Evolutionary conservation across 208 protist genomes (phyloP).

Genomic region (Trypanosoma vivax): DNA sequence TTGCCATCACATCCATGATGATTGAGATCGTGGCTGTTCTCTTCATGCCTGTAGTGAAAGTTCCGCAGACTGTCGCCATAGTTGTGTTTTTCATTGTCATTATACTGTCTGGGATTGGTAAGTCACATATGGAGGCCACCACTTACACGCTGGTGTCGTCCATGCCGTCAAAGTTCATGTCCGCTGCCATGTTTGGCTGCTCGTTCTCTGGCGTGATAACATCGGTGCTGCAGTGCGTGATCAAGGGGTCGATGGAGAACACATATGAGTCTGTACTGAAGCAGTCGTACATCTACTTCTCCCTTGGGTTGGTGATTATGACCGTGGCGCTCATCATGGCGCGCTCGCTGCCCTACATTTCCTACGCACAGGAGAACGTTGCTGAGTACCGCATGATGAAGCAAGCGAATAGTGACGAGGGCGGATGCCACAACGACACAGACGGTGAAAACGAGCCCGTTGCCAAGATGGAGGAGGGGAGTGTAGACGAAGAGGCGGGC

Average conservation of each 20-base stretch:
- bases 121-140: constrained; percentile 66
- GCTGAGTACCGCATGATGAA: constrained; percentile 46
- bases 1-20: constrained; percentile 32
- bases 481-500: neutral
- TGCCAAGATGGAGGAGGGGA: neutral
- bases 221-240: constrained; percentile 69
- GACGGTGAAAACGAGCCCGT: neutral
- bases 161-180: constrained; percentile 51
- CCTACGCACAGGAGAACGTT: constrained; percentile 57
- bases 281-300: constrained; percentile 78
- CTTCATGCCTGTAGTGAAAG: constrained; percentile 33
- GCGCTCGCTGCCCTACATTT: constrained; percentile 42
- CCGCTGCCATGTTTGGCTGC: constrained; percentile 55
- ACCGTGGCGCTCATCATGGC: constrained; percentile 35
- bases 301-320: constrained; percentile 57
- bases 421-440: constrained; percentile 1
- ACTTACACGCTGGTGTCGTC: constrained; percentile 62
- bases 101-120: constrained; percentile 37
- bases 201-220: constrained; percentile 52
- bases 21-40: constrained; percentile 46
- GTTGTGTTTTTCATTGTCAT: constrained; percentile 28
- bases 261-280: constrained; percentile 32
- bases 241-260: constrained; percentile 53
- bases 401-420: neutral
- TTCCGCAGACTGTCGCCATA: constrained; percentile 34